Percentiles rank a stretch among this genome's conserved stretches.
phyloP scores from a whole-genome alignment of 2,329 filamentous ascomycete genomes.

The Paecilomyces fulvus region DNA sequence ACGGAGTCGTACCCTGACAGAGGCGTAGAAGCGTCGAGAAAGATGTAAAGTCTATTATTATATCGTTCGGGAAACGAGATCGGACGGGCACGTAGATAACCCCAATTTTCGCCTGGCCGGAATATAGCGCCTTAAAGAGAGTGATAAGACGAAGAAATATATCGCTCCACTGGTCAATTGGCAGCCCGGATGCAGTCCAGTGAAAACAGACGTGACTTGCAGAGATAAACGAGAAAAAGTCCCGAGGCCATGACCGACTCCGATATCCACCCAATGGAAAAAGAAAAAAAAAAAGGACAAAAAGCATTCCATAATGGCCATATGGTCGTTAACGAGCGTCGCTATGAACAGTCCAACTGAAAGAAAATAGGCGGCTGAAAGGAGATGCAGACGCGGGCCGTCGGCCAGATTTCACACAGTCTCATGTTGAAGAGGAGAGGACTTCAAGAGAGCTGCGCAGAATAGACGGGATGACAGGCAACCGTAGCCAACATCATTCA shows the following conservation, averaged over 20 bases:
- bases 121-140: slow-evolving; percentile 30
- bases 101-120: slow-evolving; percentile 28
- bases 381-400: background rate
- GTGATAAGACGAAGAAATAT: slow-evolving; percentile 18
- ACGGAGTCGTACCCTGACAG: background rate
- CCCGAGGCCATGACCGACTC: background rate
- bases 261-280: slow-evolving; percentile 11
- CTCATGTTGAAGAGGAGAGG: background rate
- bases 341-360: background rate
- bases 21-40: background rate
- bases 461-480: background rate
- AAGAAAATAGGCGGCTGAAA: background rate
- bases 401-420: background rate
- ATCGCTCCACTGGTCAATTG: slow-evolving; percentile 12
- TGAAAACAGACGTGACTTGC: slow-evolving; percentile 4
- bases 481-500: slow-evolving; percentile 16
- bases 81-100: slow-evolving; percentile 10
- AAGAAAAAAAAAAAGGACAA: slow-evolving; percentile 9
- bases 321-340: background rate
- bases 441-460: background rate
- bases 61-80: background rate
- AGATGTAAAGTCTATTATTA: slow-evolving; percentile 1
- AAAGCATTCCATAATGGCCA: background rate
- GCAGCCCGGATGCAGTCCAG: background rate
- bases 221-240: slow-evolving; percentile 9